phyloP scores from a whole-genome alignment of 257 asterid species.

The Lycium ferocissimum region DNA sequence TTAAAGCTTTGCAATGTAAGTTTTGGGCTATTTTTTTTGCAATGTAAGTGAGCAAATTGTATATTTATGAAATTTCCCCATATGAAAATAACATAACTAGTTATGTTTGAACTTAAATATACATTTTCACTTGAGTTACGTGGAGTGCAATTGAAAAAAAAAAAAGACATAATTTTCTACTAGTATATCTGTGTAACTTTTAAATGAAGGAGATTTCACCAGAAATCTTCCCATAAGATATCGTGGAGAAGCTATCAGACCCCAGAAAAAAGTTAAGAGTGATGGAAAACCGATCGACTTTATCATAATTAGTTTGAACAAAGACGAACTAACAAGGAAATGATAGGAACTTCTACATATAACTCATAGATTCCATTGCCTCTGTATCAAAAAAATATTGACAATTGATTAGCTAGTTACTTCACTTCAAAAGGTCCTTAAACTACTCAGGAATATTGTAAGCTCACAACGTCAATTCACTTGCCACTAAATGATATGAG shows the following conservation, averaged over 20 bases:
- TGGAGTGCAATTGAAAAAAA: not conserved
- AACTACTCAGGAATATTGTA: not conserved
- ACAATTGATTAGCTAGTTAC: slow-evolving; percentile 3
- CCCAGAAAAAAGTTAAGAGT: not conserved
- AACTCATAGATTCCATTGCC: not conserved
- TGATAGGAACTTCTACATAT: not conserved
- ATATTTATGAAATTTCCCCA: no score
- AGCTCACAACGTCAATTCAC: slow-evolving; percentile 4
- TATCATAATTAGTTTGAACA: not conserved
- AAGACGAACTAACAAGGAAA: not conserved
- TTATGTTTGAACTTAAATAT: not conserved
- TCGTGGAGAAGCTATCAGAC: not conserved
- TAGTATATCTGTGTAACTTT: not conserved
- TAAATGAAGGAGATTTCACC: not conserved
- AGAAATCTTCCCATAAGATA: not conserved
- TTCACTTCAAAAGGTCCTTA: not conserved
- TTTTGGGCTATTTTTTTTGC: no score
- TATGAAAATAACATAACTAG: slow-evolving; percentile 19
- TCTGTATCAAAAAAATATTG: not conserved
- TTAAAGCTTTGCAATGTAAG: no score
- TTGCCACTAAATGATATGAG: not conserved
- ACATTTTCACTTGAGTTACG: not conserved
- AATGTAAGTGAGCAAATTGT: no score
- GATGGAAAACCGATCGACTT: not conserved
- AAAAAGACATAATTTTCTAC: not conserved